These are phyloP conservation scores for Salvia hispanica DNA, from an alignment of 257 asterid genomes.

Conservation along the genomic window DNA sequence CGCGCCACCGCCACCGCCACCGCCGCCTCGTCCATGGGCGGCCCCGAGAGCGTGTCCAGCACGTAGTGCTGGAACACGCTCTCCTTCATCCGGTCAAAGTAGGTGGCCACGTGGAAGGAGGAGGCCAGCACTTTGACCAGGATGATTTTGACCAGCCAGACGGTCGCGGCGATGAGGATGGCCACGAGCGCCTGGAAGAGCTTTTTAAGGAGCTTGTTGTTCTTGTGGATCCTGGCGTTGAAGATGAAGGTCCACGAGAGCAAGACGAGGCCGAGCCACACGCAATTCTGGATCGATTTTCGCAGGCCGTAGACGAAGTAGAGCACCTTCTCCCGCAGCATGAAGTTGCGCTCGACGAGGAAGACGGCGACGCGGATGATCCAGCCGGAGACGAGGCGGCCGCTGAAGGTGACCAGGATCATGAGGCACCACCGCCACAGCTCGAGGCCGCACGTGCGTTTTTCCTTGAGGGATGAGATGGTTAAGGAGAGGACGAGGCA, in stretches of 20 bases:
- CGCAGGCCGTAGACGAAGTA: constrained; percentile 61
- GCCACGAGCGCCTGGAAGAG: constrained; percentile 52
- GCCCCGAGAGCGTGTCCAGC: constrained; percentile 54
- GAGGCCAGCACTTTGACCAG: constrained; percentile 55
- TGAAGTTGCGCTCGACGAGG: constrained; percentile 55
- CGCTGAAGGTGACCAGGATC: constrained; percentile 53
- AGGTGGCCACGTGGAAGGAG: constrained; percentile 59
- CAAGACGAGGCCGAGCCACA: constrained; percentile 59
- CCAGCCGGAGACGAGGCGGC: constrained; percentile 64
- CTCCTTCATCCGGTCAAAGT: constrained; percentile 66
- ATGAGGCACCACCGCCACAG: constrained; percentile 57
- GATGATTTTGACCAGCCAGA: constrained; percentile 60
- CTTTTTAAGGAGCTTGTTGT: constrained; percentile 39
- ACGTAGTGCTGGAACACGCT: constrained; percentile 59
- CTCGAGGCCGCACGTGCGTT: constrained; percentile 38
- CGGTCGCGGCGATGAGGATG: constrained; percentile 47
- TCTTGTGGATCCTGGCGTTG: constrained; percentile 39
- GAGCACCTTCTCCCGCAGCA: constrained; percentile 54
- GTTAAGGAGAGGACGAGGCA: constrained; percentile 50
- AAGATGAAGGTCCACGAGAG: constrained; percentile 54
- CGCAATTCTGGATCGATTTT: constrained; percentile 55
- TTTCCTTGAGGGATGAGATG: constrained; percentile 32
- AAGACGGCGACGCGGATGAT: constrained; percentile 40
- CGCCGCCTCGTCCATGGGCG: constrained; percentile 47
- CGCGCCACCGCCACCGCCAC: constrained; percentile 35